A percentile compares a stretch with the other conserved stretches of the same genome.
These are phyloP conservation scores for Scheffersomyces lignicola DNA, from an alignment of 1,139 yeast genomes.

Conservation along the genomic window DNA sequence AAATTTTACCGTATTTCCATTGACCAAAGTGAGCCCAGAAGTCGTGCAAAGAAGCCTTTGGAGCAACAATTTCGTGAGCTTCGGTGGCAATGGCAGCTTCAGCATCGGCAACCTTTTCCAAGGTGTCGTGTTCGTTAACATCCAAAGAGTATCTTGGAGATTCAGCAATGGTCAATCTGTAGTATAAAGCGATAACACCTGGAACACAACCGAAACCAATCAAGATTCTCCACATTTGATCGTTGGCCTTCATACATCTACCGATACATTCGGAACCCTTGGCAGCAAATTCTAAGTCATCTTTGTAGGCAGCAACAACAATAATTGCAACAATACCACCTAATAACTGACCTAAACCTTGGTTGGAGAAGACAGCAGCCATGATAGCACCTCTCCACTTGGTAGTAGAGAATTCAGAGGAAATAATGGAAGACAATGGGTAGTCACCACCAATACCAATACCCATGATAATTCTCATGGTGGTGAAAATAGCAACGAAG, in stretches of 20 bases:
- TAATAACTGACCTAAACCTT: constrained; percentile 88
- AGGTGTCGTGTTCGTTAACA: constrained; percentile 57
- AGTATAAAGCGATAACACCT: constrained; percentile 78
- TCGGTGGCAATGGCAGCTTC: constrained; percentile 53
- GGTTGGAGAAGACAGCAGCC: constrained; percentile 92
- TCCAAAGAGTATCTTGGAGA: constrained; percentile 88
- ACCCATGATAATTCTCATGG: constrained; percentile 83
- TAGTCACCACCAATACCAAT: constrained; percentile 99
- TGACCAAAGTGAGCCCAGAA: constrained; percentile 73
- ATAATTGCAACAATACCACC: constrained; percentile 81
- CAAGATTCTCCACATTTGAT: constrained; percentile 91
- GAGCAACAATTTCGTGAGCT: constrained; percentile 47
- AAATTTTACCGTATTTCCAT: constrained; percentile 84
- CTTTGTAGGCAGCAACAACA: constrained; percentile 71
- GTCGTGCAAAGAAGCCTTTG: constrained; percentile 60
- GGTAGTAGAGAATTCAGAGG: constrained; percentile 86
- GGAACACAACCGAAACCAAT: constrained; percentile 90
- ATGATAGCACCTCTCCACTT: constrained; percentile 96
- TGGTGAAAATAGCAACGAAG: constrained; percentile 71
- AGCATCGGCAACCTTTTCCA: constrained; percentile 57
- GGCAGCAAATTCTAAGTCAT: constrained; percentile 50
- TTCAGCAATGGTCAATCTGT: constrained; percentile 90
- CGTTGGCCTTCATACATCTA: constrained; percentile 71
- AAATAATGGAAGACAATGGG: constrained; percentile 91
- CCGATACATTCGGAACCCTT: constrained; percentile 59